These are phyloP conservation scores for Gentiana macrophylla DNA, from an alignment of 257 asterid species.

Conservation along the genomic window DNA sequence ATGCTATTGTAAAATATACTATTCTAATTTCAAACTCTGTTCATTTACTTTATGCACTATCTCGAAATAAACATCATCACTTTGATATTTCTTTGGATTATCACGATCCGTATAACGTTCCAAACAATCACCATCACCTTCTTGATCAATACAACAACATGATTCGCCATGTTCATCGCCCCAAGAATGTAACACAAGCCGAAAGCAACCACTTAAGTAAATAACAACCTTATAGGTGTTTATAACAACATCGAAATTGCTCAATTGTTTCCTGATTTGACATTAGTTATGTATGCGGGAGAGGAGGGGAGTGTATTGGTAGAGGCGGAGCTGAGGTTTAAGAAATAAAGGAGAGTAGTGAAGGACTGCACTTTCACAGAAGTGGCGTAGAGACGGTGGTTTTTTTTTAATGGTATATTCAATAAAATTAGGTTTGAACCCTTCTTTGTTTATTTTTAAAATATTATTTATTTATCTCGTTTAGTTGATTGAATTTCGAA, in stretches of 20 bases:
- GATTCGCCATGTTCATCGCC: constrained; percentile 19
- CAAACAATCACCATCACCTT: constrained; percentile 27
- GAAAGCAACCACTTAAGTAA: constrained; percentile 28
- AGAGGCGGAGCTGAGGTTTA: too few species aligned
- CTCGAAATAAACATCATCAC: constrained; percentile 20
- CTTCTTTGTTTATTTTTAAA: too few species aligned
- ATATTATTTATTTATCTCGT: too few species aligned
- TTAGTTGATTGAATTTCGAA: too few species aligned
- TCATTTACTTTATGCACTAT: constrained; percentile 3
- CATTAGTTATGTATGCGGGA: constrained; percentile 23
- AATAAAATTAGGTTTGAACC: too few species aligned
- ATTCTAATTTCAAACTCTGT: too few species aligned
- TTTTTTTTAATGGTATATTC: too few species aligned
- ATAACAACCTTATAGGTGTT: constrained; percentile 22
- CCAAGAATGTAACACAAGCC: constrained; percentile 36
- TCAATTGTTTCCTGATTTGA: constrained; percentile 32
- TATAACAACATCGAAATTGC: constrained; percentile 15
- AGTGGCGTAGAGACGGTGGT: too few species aligned
- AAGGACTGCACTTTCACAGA: too few species aligned
- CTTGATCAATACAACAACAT: constrained; percentile 10
- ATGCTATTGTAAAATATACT: too few species aligned
- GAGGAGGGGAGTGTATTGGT: too few species aligned
- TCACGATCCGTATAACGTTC: constrained; percentile 29
- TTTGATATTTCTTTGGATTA: constrained; percentile 22
- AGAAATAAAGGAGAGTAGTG: too few species aligned